Evolutionary conservation across 805 yeast genomes (phyloP).

Genomic region (Candida berthetii): DNA sequence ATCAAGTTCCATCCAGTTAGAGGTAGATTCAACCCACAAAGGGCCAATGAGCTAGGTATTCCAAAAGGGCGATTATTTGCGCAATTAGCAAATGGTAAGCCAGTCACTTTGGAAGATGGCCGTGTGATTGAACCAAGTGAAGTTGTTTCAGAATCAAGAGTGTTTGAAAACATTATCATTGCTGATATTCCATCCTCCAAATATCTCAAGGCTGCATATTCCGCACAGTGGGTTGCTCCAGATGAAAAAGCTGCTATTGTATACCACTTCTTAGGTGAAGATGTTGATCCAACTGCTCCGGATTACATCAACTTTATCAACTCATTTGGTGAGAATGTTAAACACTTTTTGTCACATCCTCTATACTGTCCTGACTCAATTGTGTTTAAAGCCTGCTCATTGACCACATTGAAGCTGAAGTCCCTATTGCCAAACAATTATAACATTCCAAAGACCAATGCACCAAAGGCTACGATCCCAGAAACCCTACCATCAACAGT

Average conservation of each 20-base stretch:
- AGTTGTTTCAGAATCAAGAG: slow-evolving; percentile 59
- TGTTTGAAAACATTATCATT: slow-evolving; percentile 55
- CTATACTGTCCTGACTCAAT: slow-evolving; percentile 54
- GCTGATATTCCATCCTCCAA: slow-evolving; percentile 62
- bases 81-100: slow-evolving; percentile 50
- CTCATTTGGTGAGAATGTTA: slow-evolving; percentile 42
- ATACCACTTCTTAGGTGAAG: slow-evolving; percentile 73
- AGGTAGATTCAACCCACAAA: slow-evolving; percentile 67
- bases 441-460: slow-evolving; percentile 29
- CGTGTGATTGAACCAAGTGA: slow-evolving; percentile 55
- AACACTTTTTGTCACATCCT: slow-evolving; percentile 74
- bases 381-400: slow-evolving; percentile 49
- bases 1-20: slow-evolving; percentile 59
- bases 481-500: slow-evolving; percentile 13
- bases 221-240: slow-evolving; percentile 22
- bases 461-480: slow-evolving; percentile 22
- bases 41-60: slow-evolving; percentile 65
- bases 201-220: slow-evolving; percentile 33
- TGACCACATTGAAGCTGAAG: slow-evolving; percentile 49
- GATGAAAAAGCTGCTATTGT: slow-evolving; percentile 40
- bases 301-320: slow-evolving; percentile 45
- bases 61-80: slow-evolving; percentile 58
- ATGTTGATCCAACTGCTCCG: slow-evolving; percentile 39
- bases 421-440: slow-evolving; percentile 37
- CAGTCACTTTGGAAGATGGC: slow-evolving; percentile 56